Conservation (phyloP, 2,329 filamentous ascomycete genomes). For the Fusarium sp. region DNA sequence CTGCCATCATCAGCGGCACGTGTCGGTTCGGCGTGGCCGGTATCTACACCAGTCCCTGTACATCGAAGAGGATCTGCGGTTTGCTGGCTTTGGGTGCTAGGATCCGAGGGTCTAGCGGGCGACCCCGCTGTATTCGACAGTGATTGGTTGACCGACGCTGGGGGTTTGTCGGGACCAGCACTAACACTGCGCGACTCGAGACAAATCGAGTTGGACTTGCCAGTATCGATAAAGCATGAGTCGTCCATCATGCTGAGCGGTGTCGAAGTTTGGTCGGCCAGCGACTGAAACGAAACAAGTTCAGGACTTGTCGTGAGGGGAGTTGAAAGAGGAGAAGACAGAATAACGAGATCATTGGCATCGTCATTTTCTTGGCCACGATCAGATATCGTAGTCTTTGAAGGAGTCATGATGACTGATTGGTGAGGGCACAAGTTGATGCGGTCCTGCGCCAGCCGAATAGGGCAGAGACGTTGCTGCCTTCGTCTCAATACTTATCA, state of each 20-base stretch:
- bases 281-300: conserved; percentile 47
- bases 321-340: conserved; percentile 47
- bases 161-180: conserved; percentile 39
- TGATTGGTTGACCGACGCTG: conserved; percentile 35
- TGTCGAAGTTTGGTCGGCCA: conserved; percentile 49
- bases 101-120: conserved; percentile 20
- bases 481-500: conserved; percentile 38
- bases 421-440: conserved; percentile 25
- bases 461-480: conserved; percentile 33
- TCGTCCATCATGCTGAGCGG: conserved; percentile 50
- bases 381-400: conserved; percentile 17
- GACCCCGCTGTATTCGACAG: conserved; percentile 25
- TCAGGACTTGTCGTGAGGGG: conserved; percentile 47
- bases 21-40: conserved; percentile 34
- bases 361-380: conserved; percentile 40
- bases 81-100: conserved; percentile 28
- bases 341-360: conserved; percentile 22
- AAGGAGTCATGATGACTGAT: conserved; percentile 37
- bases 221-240: conserved; percentile 37
- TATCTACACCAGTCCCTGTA: conserved; percentile 26
- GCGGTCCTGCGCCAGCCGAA: conserved; percentile 29
- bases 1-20: conserved; percentile 34
- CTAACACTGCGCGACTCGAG: conserved; percentile 28
- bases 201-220: conserved; percentile 24
- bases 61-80: conserved; percentile 34